Conservation (phyloP, 176 grass and related monocot species). For the Oryza glaberrima region DNA sequence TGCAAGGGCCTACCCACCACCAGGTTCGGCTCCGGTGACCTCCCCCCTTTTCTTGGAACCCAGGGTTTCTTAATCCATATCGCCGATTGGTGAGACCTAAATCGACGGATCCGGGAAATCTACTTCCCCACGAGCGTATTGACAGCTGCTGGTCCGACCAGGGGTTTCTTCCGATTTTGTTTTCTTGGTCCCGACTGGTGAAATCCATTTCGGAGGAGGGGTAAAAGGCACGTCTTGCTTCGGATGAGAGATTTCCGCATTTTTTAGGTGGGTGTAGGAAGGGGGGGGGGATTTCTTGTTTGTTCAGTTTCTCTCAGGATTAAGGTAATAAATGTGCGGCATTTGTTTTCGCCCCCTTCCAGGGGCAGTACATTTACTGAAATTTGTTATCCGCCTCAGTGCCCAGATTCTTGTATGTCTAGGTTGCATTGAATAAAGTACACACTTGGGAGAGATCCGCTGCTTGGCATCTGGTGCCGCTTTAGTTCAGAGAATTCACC, state of each 20-base stretch:
- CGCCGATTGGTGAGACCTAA: not conserved
- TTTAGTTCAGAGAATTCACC: not conserved
- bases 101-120: constrained; percentile 25
- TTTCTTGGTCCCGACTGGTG: not conserved
- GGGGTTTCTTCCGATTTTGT: constrained; percentile 10
- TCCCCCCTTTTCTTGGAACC: constrained; percentile 28
- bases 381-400: not conserved
- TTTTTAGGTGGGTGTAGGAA: not conserved
- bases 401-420: not conserved
- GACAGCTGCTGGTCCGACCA: not conserved
- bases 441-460: not conserved
- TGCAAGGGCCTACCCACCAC: constrained; percentile 93
- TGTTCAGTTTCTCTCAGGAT: not conserved
- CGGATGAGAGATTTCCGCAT: not conserved
- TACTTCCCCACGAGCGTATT: not conserved
- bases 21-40: constrained; percentile 42
- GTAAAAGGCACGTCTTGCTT: not conserved
- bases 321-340: not conserved
- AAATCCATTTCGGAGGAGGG: not conserved
- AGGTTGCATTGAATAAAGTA: not conserved
- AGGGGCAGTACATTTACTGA: not conserved
- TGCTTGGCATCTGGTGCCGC: not conserved
- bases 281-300: not conserved
- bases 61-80: constrained; percentile 4
- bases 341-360: constrained; percentile 10